Evolutionary conservation across 2,329 filamentous ascomycete genomes (phyloP).

Genomic region (Teratosphaeria gauchensis): DNA sequence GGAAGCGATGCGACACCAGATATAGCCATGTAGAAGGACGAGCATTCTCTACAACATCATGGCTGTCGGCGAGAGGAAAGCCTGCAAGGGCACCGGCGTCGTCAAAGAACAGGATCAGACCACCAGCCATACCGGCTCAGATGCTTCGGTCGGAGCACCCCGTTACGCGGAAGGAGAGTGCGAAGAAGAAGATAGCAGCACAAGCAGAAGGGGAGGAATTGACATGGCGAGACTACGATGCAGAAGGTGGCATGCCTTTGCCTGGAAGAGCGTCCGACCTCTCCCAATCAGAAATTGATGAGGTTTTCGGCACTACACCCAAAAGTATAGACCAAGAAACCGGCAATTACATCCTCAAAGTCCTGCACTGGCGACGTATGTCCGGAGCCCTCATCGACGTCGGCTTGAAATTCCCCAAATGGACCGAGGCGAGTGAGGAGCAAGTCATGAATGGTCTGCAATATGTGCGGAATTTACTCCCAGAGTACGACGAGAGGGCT

Average conservation of each 20-base stretch:
- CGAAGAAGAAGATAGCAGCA: conserved; percentile 3
- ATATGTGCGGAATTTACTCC: conserved; percentile 23
- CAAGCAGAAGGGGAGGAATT: conserved; percentile 9
- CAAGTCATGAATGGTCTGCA: conserved; percentile 23
- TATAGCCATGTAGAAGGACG: neutral
- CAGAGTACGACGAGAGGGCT: conserved; percentile 26
- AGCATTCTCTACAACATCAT: neutral
- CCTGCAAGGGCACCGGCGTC: neutral
- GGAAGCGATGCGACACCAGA: neutral
- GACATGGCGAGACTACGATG: conserved; percentile 30
- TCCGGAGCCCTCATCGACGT: conserved; percentile 29
- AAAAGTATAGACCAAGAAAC: conserved; percentile 20
- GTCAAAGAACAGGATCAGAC: neutral
- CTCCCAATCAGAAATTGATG: conserved; percentile 17
- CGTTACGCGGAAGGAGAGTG: neutral
- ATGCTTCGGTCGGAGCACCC: neutral
- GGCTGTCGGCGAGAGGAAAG: conserved; percentile 1
- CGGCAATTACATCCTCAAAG: conserved; percentile 28
- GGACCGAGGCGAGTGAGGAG: conserved; percentile 15
- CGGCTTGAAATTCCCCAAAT: conserved; percentile 22
- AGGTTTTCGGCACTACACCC: conserved; percentile 19
- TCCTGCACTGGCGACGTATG: conserved; percentile 28
- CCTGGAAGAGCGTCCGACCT: conserved; percentile 18
- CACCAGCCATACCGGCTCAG: neutral
- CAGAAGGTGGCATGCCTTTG: conserved; percentile 27